A percentile compares a stretch with the other conserved stretches of the same genome.
Evolutionary conservation across 2,329 filamentous ascomycete genomes (phyloP).

Genomic region (Sphaceloma murrayae): DNA sequence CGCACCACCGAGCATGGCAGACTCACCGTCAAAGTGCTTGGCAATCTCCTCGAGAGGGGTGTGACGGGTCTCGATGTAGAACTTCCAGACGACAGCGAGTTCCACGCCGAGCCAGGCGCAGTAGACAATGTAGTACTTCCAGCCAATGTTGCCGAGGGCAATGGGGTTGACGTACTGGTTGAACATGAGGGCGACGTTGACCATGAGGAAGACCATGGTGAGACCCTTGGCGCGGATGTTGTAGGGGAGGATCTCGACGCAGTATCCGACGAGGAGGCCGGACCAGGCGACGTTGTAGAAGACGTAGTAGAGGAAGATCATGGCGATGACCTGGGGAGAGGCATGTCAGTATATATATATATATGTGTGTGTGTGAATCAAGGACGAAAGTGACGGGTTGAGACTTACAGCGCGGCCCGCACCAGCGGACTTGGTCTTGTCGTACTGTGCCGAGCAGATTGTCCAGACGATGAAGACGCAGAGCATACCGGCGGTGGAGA

Average conservation of each 20-base stretch:
- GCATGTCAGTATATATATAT: too few relatives aligned
- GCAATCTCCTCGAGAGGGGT: conserved; percentile 39
- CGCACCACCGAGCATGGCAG: conserved; percentile 30
- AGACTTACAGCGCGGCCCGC: conserved; percentile 21
- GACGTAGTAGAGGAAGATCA: conserved; percentile 29
- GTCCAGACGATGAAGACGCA: conserved; percentile 35
- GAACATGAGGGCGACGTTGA: conserved; percentile 38
- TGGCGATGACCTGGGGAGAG: conserved; percentile 23
- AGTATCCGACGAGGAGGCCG: conserved; percentile 37
- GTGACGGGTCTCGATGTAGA: conserved; percentile 37
- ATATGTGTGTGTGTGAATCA: neutral
- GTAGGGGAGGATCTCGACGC: conserved; percentile 40
- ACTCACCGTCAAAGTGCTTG: conserved; percentile 37
- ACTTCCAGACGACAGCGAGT: conserved; percentile 27
- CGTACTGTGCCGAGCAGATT: conserved; percentile 23
- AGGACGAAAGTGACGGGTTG: neutral
- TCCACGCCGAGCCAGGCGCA: conserved; percentile 27
- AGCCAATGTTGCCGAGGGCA: conserved; percentile 22
- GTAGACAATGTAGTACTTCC: conserved; percentile 29
- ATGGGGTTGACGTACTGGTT: conserved; percentile 32
- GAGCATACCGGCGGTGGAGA: conserved; percentile 34
- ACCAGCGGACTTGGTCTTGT: conserved; percentile 21
- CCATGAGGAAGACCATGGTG: conserved; percentile 38
- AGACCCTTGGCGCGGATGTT: conserved; percentile 38
- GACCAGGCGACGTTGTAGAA: conserved; percentile 36